Conservation (phyloP, 768 basidiomycete species). For the Suillus occidentalis region DNA sequence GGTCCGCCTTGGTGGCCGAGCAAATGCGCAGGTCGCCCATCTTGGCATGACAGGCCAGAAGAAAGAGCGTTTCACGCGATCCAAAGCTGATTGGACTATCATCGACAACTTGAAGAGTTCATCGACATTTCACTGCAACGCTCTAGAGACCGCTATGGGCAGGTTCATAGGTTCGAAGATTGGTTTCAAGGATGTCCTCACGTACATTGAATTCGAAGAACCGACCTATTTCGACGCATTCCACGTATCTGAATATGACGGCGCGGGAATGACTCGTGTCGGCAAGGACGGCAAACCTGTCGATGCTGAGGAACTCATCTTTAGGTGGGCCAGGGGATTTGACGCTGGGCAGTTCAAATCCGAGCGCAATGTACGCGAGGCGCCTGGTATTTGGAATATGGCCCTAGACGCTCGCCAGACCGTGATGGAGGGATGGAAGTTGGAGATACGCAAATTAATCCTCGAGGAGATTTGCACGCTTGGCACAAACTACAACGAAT, state of each 20-base stretch:
- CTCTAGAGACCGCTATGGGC: slow-evolving; percentile 32
- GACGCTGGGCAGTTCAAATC: slow-evolving; percentile 44
- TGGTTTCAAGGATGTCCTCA: slow-evolving; percentile 35
- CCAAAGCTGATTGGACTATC: slow-evolving; percentile 37
- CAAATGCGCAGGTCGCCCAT: slow-evolving; percentile 44
- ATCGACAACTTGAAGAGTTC: slow-evolving; percentile 41
- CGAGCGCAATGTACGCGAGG: slow-evolving; percentile 21
- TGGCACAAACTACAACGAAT: slow-evolving; percentile 41
- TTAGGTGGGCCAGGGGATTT: slow-evolving; percentile 45
- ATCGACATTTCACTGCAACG: slow-evolving; percentile 5
- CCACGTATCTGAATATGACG: slow-evolving; percentile 36
- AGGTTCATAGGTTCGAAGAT: slow-evolving; percentile 25
- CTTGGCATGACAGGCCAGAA: slow-evolving; percentile 40
- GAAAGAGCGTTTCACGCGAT: slow-evolving; percentile 21
- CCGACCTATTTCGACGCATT: slow-evolving; percentile 47
- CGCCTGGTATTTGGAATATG: slow-evolving; percentile 41
- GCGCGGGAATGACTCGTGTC: slow-evolving; percentile 45
- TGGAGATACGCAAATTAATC: slow-evolving; percentile 34
- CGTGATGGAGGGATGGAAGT: slow-evolving; percentile 34
- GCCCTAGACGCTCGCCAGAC: slow-evolving; percentile 23
- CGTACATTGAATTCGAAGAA: slow-evolving; percentile 53
- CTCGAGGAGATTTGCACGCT: slow-evolving; percentile 34
- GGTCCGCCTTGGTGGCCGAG: slow-evolving; percentile 60
- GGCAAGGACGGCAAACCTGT: slow-evolving; percentile 40
- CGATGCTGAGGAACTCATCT: slow-evolving; percentile 41